Base-by-base conservation (phyloP, 495 filamentous ascomycete genomes). In the Podospora tetraspora region DNA sequence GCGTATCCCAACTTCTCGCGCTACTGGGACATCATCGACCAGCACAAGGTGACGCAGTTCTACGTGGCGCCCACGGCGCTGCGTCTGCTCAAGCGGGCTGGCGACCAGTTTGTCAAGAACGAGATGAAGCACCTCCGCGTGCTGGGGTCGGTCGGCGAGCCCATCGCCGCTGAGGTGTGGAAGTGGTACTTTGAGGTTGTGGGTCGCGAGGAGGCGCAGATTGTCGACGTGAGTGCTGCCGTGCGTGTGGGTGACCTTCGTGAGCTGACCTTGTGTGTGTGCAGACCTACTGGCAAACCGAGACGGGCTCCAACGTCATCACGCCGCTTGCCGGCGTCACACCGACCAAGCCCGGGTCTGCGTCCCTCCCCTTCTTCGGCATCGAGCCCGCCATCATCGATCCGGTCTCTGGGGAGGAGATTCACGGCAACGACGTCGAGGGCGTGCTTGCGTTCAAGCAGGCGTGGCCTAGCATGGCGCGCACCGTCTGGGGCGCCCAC, bases 231-330 rank as follows among this genome's bases (percentile, higher is more conserved):
- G 85, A 85, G 92, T 87, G 69, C 61, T 32, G 37, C 66, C 66
- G 9, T 22, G 23, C 5, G 58, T 23, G 4, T 22, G 61, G 43
- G 25, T 0, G 5, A 22, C 0, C 34, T 62, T 24, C 64, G 8
- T 52, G 52, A 37, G 13, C 27, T 29, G 63, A 13, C 60, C 59
- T 61, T 61, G 70, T 66, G 68, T 61, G 70, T 66, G 68, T 57
- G 63, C 74, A 98, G 93, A 99, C 95, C 59, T 99, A 99, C 85
- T 99, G 95, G 96, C 95, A 99, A 89, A 99, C 95, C 69, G 95
- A 99, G 84, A 99, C 95, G 11, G 95, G 95, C 64, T 98, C 93
- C 61, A 89, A 98, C 77, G 93, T 96, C 70, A 92, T 93, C 72
- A 88, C 90, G 6, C 90, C 90, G 19, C 85, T 93, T 29, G 90